Conservation (phyloP, 768 basidiomycete genomes). For the Auriculariales sp. region DNA sequence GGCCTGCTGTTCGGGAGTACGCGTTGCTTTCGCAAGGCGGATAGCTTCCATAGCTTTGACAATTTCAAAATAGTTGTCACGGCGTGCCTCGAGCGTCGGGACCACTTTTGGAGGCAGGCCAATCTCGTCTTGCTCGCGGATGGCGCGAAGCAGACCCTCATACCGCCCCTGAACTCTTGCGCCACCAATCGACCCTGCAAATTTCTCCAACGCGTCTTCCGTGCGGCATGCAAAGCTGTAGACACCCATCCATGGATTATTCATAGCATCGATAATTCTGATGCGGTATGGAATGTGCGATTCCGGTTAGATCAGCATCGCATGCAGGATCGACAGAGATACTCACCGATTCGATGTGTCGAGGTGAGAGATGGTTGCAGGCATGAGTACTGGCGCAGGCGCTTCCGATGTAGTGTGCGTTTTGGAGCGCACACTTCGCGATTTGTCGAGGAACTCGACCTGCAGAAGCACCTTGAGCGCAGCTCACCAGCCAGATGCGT, state of each 20-base stretch:
- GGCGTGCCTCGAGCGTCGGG: slow-evolving; percentile 36
- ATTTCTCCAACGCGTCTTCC: slow-evolving; percentile 30
- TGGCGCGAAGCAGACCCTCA: slow-evolving; percentile 31
- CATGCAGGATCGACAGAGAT: neutral
- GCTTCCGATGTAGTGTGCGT: slow-evolving; percentile 56
- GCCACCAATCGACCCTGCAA: slow-evolving; percentile 22
- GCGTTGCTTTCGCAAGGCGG: slow-evolving; percentile 21
- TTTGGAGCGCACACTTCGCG: slow-evolving; percentile 51
- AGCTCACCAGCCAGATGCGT: slow-evolving; percentile 2
- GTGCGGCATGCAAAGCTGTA: slow-evolving; percentile 45
- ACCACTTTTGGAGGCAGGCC: slow-evolving; percentile 42
- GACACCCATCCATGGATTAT: slow-evolving; percentile 30
- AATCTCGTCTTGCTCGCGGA: slow-evolving; percentile 38
- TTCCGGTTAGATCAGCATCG: neutral
- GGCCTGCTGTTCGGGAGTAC: slow-evolving; percentile 24
- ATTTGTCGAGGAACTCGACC: slow-evolving; percentile 76
- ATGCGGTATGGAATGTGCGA: neutral
- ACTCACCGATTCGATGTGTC: neutral
- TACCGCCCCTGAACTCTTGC: slow-evolving; percentile 30
- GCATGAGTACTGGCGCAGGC: slow-evolving; percentile 63
- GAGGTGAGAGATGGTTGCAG: slow-evolving; percentile 57
- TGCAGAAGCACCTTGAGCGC: slow-evolving; percentile 15
- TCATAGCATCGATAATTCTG: neutral
- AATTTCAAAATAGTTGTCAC: slow-evolving; percentile 26
- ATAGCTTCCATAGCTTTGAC: slow-evolving; percentile 33